Conservation (phyloP, 2,329 filamentous ascomycete genomes). For the Pestalotiopsis sp. region DNA sequence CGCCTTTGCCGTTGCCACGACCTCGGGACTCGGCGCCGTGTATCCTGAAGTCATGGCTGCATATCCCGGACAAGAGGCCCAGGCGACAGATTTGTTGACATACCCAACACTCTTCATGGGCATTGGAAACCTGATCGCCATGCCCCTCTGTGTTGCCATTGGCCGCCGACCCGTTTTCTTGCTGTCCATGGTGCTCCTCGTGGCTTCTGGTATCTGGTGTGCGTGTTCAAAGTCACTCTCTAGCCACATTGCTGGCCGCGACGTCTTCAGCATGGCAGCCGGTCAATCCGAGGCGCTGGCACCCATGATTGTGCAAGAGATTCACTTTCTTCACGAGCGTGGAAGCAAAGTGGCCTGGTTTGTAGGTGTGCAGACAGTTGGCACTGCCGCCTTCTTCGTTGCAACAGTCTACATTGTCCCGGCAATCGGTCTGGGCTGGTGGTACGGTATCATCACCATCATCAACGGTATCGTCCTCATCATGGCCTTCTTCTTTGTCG, state of each 20-base stretch:
- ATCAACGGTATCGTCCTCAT: constrained; percentile 17
- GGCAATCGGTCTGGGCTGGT: constrained; percentile 18
- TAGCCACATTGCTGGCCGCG: constrained; percentile 28
- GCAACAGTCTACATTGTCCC: constrained; percentile 21
- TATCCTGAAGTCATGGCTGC: constrained; percentile 15
- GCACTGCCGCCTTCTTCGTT: constrained; percentile 19
- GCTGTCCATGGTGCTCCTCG: constrained; percentile 26
- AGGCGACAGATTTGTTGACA: constrained; percentile 28
- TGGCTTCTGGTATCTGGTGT: constrained; percentile 26
- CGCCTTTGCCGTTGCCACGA: constrained; percentile 19
- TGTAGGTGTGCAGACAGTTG: constrained; percentile 17
- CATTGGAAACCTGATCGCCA: constrained; percentile 31
- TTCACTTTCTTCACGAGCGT: constrained; percentile 24
- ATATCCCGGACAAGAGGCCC: constrained; percentile 15
- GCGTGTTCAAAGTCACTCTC: constrained; percentile 22
- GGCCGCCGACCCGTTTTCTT: constrained; percentile 34
- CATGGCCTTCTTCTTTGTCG: constrained; percentile 18
- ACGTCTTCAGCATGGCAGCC: constrained; percentile 31
- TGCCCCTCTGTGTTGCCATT: constrained; percentile 34
- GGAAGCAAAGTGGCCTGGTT: constrained; percentile 18
- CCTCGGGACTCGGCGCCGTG: constrained; percentile 14
- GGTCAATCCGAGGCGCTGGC: constrained; percentile 32
- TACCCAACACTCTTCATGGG: constrained; percentile 30
- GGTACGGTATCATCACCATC: constrained; percentile 22
- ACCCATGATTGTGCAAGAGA: constrained; percentile 24